Conservation (phyloP, 2,329 filamentous ascomycete species). For the Cryphonectria carpinicola region DNA sequence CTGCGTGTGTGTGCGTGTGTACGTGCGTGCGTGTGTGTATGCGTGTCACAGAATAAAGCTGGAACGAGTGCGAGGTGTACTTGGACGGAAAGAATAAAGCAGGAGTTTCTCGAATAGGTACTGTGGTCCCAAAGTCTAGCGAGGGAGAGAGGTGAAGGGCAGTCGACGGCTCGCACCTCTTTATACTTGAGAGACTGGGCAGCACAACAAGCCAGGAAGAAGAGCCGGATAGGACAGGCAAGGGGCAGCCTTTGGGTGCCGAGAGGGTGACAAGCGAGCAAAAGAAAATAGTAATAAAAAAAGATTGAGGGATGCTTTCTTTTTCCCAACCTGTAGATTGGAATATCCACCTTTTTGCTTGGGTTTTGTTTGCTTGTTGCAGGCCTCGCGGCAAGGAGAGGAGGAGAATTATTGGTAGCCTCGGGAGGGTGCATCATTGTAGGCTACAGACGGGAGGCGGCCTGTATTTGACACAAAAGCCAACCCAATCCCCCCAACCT, state of each 20-base stretch:
- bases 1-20: not conserved
- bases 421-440: slow-evolving; percentile 27
- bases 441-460: slow-evolving; percentile 14
- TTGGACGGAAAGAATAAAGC: not conserved
- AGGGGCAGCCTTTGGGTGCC: slow-evolving; percentile 18
- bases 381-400: slow-evolving; percentile 26
- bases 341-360: slow-evolving; percentile 5
- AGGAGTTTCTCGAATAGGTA: not conserved
- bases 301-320: slow-evolving; percentile 11
- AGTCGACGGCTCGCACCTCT: slow-evolving; percentile 24
- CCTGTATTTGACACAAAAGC: slow-evolving; percentile 28
- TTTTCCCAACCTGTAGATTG: slow-evolving; percentile 22
- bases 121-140: slow-evolving; percentile 8
- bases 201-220: slow-evolving; percentile 11
- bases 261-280: not conserved
- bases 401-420: slow-evolving; percentile 25
- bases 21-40: not conserved
- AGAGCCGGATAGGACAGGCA: not conserved
- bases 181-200: slow-evolving; percentile 26
- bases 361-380: slow-evolving; percentile 25
- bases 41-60: not conserved
- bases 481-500: slow-evolving; percentile 15
- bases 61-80: not conserved
- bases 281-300: not conserved
- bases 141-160: slow-evolving; percentile 18